These are phyloP conservation scores for Rhizopogon vesiculosus DNA, from an alignment of 768 basidiomycete species.

Conservation along the genomic window DNA sequence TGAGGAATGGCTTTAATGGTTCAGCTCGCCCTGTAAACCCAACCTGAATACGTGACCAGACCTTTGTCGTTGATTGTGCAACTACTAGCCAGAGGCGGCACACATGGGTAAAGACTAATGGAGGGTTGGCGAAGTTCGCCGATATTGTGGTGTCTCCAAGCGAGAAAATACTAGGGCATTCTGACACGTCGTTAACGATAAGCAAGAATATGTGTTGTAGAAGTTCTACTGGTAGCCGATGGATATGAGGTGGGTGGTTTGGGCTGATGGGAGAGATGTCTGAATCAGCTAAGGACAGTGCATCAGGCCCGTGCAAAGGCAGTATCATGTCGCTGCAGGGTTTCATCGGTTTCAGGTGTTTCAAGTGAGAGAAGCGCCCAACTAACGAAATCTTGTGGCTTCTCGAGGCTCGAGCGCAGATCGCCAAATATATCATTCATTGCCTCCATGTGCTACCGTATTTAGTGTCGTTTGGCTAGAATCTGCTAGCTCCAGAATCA, in stretches of 20 bases:
- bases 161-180: neutral
- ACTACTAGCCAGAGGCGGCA: neutral
- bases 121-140: neutral
- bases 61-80: neutral
- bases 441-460: too few species aligned
- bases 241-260: neutral
- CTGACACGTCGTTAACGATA: neutral
- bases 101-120: neutral
- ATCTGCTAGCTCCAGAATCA: too few species aligned
- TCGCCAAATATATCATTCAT: too few species aligned
- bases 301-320: too few species aligned
- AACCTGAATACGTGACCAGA: neutral
- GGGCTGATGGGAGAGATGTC: too few species aligned
- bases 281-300: too few species aligned
- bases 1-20: neutral
- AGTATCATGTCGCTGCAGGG: too few species aligned
- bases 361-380: too few species aligned
- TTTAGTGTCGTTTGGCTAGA: too few species aligned
- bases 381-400: too few species aligned
- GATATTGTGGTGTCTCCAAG: neutral
- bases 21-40: neutral
- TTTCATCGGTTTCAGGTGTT: too few species aligned
- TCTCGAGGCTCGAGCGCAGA: too few species aligned
- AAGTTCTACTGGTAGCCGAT: neutral
- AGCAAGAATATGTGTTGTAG: neutral